Conservation (phyloP, 2,329 filamentous ascomycete species). For the Aspergillus fumigatiaffinis region DNA sequence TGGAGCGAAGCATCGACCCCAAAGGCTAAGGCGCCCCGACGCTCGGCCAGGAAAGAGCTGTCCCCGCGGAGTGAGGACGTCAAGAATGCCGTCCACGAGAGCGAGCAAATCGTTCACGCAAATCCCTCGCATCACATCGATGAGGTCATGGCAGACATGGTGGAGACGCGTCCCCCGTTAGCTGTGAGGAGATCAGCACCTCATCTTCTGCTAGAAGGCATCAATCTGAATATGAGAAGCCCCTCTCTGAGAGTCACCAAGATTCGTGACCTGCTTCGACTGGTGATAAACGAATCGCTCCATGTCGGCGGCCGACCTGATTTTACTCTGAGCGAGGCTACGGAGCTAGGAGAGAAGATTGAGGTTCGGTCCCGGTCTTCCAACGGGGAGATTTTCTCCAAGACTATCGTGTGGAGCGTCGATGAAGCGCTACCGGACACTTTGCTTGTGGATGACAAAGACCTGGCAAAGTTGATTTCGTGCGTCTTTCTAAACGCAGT, state of each 20-base stretch:
- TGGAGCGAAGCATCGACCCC: slow-evolving; percentile 30
- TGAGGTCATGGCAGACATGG: slow-evolving; percentile 37
- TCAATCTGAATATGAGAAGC: slow-evolving; percentile 31
- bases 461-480: slow-evolving; percentile 60
- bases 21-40: slow-evolving; percentile 33
- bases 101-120: slow-evolving; percentile 38
- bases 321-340: slow-evolving; percentile 43
- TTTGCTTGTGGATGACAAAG: slow-evolving; percentile 56
- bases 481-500: slow-evolving; percentile 64
- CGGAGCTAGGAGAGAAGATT: slow-evolving; percentile 43
- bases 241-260: slow-evolving; percentile 41
- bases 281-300: slow-evolving; percentile 47
- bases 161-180: slow-evolving; percentile 33
- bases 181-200: slow-evolving; percentile 34
- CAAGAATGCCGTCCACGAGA: slow-evolving; percentile 41
- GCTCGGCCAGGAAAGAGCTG: slow-evolving; percentile 30
- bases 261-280: slow-evolving; percentile 43
- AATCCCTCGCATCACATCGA: slow-evolving; percentile 35
- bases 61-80: slow-evolving; percentile 39
- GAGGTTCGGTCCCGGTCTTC: slow-evolving; percentile 43
- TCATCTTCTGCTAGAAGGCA: slow-evolving; percentile 33
- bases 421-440: slow-evolving; percentile 44
- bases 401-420: slow-evolving; percentile 48
- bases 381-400: slow-evolving; percentile 42
- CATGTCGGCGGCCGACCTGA: slow-evolving; percentile 47